Evolutionary conservation across 768 basidiomycete species (phyloP).

Genomic region (Russula griseocarnosa): DNA sequence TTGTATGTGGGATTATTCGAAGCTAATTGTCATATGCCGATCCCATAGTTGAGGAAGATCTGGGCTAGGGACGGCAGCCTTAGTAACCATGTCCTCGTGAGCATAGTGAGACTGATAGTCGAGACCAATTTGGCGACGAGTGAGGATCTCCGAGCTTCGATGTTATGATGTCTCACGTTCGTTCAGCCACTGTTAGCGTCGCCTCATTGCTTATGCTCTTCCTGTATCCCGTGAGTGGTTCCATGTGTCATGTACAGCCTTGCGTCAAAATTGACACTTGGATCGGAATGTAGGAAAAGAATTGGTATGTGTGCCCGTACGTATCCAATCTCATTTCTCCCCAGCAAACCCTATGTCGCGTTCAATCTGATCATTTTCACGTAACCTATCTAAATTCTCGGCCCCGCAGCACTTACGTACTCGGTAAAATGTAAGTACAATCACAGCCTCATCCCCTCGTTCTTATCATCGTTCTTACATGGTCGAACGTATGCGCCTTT

Average conservation of each 20-base stretch:
- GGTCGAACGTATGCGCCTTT: neutral
- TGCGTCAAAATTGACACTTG: neutral
- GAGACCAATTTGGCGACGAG: slow-evolving; percentile 30
- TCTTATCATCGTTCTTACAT: too few relatives aligned
- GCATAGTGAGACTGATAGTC: slow-evolving; percentile 30
- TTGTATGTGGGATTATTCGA: neutral
- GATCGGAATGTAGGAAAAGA: neutral
- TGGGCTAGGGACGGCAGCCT: neutral
- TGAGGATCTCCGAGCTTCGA: neutral
- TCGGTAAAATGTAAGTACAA: slow-evolving; percentile 19
- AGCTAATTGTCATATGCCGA: neutral
- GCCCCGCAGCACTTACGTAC: neutral
- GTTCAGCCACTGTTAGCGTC: neutral
- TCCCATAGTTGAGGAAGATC: neutral
- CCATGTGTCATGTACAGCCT: neutral
- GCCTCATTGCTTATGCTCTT: neutral
- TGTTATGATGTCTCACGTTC: neutral
- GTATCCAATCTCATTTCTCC: neutral
- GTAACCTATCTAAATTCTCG: neutral
- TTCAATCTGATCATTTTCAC: neutral
- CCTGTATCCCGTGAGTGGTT: slow-evolving; percentile 3
- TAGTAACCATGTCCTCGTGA: slow-evolving; percentile 17
- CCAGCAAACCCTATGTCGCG: neutral
- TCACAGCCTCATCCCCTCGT: neutral
- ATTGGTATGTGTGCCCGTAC: slow-evolving; percentile 15